phyloP scores from a whole-genome alignment of 192 early-diverging fungal genomes.

The Rhizophagus prolifer region DNA sequence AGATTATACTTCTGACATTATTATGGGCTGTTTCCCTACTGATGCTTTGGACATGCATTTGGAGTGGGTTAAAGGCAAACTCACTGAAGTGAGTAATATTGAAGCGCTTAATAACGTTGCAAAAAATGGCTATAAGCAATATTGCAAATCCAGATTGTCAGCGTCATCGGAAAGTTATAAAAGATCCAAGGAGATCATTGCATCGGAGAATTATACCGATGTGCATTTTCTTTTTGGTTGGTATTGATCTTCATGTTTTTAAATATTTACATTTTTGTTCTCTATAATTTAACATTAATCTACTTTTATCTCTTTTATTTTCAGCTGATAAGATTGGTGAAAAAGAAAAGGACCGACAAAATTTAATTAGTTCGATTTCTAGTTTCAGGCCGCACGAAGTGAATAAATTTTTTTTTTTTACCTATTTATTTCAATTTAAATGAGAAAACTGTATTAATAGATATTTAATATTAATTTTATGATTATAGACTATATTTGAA shows the following conservation, averaged over 20 bases:
- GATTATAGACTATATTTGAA: constrained; percentile 84
- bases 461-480: neutral
- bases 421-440: neutral
- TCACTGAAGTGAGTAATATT: constrained; percentile 63
- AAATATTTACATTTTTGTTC: neutral
- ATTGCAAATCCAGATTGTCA: constrained; percentile 73
- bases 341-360: constrained; percentile 62
- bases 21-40: constrained; percentile 75
- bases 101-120: constrained; percentile 64
- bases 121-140: constrained; percentile 85
- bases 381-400: constrained; percentile 81
- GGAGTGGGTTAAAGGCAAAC: constrained; percentile 68
- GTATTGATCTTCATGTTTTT: constrained; percentile 17
- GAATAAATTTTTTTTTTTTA: constrained; percentile 3
- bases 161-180: constrained; percentile 86
- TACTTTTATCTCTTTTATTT: constrained; percentile 17
- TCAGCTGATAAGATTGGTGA: constrained; percentile 44
- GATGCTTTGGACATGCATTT: constrained; percentile 66
- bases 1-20: constrained; percentile 77
- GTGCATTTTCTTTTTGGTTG: constrained; percentile 77
- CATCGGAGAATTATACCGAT: constrained; percentile 58
- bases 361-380: constrained; percentile 72
- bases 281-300: neutral
- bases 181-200: constrained; percentile 81
- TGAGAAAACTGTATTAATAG: neutral